A percentile compares a stretch with the other conserved stretches of the same genome.
Evolutionary conservation across 1,284 basidiomycete genomes (phyloP).

Genomic region (Leccinum solheimii): DNA sequence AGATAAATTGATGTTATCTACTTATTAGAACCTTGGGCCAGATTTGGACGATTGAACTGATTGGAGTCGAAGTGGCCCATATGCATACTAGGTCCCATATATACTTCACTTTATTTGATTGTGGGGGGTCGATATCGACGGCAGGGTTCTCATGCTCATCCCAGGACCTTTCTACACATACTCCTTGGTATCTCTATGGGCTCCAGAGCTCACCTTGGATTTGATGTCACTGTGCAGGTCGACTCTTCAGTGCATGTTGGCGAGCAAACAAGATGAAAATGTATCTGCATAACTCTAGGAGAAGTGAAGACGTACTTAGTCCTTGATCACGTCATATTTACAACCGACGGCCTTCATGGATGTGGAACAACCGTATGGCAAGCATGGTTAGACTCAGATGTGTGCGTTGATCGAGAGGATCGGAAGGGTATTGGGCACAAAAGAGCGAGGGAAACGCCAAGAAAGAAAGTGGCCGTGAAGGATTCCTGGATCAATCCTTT

Average conservation of each 20-base stretch:
- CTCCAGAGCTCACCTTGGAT: neutral
- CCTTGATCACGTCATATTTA: neutral
- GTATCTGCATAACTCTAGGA: neutral
- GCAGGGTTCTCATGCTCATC: neutral
- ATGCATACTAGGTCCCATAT: neutral
- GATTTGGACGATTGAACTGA: neutral
- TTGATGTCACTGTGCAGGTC: neutral
- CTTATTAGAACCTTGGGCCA: too few relatives aligned
- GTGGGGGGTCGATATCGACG: neutral
- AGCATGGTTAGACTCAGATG: neutral
- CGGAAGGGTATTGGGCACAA: neutral
- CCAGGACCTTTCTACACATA: neutral
- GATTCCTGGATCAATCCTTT: neutral
- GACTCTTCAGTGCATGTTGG: neutral
- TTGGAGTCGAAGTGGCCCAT: neutral
- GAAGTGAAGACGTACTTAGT: neutral
- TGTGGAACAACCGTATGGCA: neutral
- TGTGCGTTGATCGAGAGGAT: neutral
- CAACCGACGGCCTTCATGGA: neutral
- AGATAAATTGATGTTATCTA: too few relatives aligned
- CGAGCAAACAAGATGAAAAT: neutral
- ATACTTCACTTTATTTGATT: neutral
- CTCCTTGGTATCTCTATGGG: neutral
- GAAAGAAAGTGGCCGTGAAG: neutral
- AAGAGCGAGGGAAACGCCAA: neutral